phyloP scores from a whole-genome alignment of 2,329 filamentous ascomycete species.

The Cladosporium sp. region DNA sequence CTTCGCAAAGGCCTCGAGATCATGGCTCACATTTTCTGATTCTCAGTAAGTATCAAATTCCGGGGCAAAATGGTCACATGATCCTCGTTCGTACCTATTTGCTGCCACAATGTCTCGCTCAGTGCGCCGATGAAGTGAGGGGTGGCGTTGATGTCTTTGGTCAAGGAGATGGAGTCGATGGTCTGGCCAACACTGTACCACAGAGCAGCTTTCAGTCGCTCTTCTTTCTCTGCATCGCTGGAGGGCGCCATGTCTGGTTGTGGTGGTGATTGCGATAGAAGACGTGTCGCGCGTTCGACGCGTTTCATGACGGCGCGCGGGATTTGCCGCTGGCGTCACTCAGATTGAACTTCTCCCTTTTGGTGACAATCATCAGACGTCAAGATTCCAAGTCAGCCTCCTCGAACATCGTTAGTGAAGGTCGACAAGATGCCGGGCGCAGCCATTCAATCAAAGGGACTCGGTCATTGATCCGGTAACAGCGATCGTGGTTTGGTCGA shows the following conservation, averaged over 20 bases:
- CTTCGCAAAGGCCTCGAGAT: slow-evolving; percentile 60
- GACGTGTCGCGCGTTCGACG: no score
- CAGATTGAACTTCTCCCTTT: no score
- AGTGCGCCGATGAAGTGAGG: slow-evolving; percentile 48
- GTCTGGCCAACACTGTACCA: slow-evolving; percentile 83
- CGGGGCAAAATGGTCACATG: background rate
- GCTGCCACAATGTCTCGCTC: slow-evolving; percentile 81
- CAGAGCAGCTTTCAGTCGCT: slow-evolving; percentile 78
- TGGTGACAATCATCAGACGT: no score
- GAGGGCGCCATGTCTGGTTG: background rate
- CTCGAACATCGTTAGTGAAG: no score
- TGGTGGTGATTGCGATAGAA: background rate
- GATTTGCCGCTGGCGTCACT: no score
- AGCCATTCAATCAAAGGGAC: no score
- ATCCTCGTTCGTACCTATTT: slow-evolving; percentile 59
- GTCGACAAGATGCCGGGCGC: no score
- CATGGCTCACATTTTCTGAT: slow-evolving; percentile 31
- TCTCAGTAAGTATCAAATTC: background rate
- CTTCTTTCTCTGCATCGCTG: slow-evolving; percentile 18
- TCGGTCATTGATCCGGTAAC: no score
- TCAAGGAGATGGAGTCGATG: slow-evolving; percentile 74
- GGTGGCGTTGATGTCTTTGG: slow-evolving; percentile 74
- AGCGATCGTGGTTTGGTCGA: no score
- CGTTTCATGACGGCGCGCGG: no score
- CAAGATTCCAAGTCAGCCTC: no score